Evolutionary conservation across 1,284 basidiomycete genomes (phyloP).

Genomic region (Pisolithus thermaeus): DNA sequence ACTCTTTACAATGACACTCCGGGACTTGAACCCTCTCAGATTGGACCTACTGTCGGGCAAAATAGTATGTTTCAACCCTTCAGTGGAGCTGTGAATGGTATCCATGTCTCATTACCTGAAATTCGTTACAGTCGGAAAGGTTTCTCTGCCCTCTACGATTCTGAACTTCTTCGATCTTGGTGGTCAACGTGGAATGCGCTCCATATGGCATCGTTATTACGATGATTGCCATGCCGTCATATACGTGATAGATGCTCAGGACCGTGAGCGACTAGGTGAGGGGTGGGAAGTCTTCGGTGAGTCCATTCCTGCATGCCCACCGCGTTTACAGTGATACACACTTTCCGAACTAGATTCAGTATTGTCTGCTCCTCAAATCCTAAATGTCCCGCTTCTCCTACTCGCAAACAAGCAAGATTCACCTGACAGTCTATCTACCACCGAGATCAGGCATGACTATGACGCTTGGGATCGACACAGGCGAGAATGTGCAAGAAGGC

Average conservation of each 20-base stretch:
- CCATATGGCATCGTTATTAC: conserved; percentile 91
- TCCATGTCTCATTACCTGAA: background rate
- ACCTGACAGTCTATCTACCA: conserved; percentile 71
- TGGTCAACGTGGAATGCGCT: conserved; percentile 85
- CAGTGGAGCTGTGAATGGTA: background rate
- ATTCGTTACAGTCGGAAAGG: conserved; percentile 70
- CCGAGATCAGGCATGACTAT: conserved; percentile 85
- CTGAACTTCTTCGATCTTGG: conserved; percentile 94
- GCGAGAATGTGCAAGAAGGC: conserved; percentile 54
- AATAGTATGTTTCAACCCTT: conserved; percentile 60
- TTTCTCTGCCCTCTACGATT: conserved; percentile 84
- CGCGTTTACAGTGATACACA: conserved; percentile 4
- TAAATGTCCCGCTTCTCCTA: conserved; percentile 82
- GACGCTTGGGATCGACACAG: conserved; percentile 82
- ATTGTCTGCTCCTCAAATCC: conserved; percentile 77
- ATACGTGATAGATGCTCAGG: conserved; percentile 86
- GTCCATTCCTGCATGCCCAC: conserved; percentile 20
- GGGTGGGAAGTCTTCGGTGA: conserved; percentile 93
- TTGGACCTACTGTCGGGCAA: conserved; percentile 90
- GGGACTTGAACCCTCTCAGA: conserved; percentile 81
- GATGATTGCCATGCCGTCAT: conserved; percentile 92
- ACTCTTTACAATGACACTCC: conserved; percentile 83
- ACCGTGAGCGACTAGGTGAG: conserved; percentile 79
- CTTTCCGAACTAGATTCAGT: conserved; percentile 60
- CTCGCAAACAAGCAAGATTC: conserved; percentile 93